phyloP scores from a whole-genome alignment of 2,329 filamentous ascomycete genomes.

The Calycina herbarum region DNA sequence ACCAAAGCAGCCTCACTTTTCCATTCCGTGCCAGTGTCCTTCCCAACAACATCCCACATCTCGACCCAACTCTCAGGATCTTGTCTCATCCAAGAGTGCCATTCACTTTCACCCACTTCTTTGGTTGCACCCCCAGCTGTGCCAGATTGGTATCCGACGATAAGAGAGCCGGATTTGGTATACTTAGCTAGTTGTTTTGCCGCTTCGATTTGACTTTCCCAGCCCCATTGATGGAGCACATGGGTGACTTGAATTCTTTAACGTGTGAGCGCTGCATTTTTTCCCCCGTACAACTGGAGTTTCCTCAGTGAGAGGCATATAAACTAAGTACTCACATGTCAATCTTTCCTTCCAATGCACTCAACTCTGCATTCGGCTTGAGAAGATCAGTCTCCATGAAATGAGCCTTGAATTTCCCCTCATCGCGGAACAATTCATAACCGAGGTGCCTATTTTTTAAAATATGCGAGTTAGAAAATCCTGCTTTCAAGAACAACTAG shows the following conservation, averaged over 20 bases:
- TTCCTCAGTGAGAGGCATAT: neutral
- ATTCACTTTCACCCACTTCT: too few species aligned
- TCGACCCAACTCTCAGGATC: slow-evolving; percentile 7
- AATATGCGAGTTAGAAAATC: slow-evolving; percentile 27
- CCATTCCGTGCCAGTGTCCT: slow-evolving; percentile 2
- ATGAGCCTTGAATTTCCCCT: slow-evolving; percentile 30
- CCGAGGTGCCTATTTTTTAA: slow-evolving; percentile 36
- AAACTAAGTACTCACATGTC: neutral
- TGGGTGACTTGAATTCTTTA: neutral
- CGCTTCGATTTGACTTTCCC: neutral
- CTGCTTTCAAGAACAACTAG: too few species aligned
- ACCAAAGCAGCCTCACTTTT: slow-evolving; percentile 1
- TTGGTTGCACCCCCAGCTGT: slow-evolving; percentile 1
- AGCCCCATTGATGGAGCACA: neutral
- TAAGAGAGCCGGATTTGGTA: neutral
- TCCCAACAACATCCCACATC: slow-evolving; percentile 8
- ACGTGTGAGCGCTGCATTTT: neutral
- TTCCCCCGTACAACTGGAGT: neutral
- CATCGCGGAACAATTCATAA: slow-evolving; percentile 40
- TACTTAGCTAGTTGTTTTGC: neutral
- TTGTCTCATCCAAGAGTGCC: neutral
- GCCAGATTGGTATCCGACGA: neutral
- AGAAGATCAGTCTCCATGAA: slow-evolving; percentile 36
- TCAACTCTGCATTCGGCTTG: slow-evolving; percentile 20
- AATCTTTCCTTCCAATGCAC: neutral